These are phyloP conservation scores for Populus euphratica DNA, from an alignment of 345 rosid genomes.

Conservation along the genomic window DNA sequence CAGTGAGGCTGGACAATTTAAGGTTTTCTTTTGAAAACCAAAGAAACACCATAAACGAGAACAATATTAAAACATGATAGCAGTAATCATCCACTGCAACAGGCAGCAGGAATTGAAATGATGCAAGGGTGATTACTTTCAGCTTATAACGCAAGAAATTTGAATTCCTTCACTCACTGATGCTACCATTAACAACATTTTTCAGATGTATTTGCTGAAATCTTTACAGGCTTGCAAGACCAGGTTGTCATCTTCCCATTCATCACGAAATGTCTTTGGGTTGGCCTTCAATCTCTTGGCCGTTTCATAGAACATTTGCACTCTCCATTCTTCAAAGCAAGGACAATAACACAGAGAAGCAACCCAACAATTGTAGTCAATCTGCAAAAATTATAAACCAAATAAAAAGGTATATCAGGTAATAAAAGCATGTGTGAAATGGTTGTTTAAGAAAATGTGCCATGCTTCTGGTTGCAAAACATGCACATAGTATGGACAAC, in stretches of 20 bases:
- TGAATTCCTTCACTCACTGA: neutral
- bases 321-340: slow-evolving; percentile 51
- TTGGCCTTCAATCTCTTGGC: neutral
- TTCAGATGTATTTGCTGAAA: slow-evolving; percentile 15
- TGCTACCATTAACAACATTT: neutral
- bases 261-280: slow-evolving; percentile 52
- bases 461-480: too few relatives aligned
- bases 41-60: too few relatives aligned
- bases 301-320: slow-evolving; percentile 31
- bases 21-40: too few relatives aligned
- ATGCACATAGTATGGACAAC: too few relatives aligned
- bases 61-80: too few relatives aligned
- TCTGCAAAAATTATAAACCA: slow-evolving; percentile 26
- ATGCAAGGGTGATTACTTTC: too few relatives aligned
- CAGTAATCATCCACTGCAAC: too few relatives aligned
- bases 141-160: neutral
- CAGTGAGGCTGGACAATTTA: too few relatives aligned
- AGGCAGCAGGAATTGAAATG: too few relatives aligned
- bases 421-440: neutral
- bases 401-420: neutral
- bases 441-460: neutral
- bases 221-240: slow-evolving; percentile 49
- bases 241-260: slow-evolving; percentile 56
- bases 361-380: slow-evolving; percentile 57
- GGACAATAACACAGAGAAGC: slow-evolving; percentile 38